Conservation (phyloP, 2,329 filamentous ascomycete genomes). For the Gaeumannomyces sp. region DNA sequence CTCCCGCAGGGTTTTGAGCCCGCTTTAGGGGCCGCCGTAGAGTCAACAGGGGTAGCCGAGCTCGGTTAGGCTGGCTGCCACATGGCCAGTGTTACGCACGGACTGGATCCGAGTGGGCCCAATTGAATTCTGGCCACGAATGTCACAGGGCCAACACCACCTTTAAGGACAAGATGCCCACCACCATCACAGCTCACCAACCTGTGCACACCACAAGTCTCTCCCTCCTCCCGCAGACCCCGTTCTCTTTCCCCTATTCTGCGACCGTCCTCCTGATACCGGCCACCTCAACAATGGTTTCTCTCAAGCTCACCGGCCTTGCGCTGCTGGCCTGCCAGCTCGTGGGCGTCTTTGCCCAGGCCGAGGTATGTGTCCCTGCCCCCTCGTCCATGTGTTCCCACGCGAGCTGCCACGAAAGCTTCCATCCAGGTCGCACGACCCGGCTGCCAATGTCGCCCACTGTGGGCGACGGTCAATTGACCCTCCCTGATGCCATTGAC, state of each 20-base stretch:
- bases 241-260: background rate
- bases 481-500: background rate
- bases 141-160: constrained; percentile 4
- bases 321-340: constrained; percentile 66
- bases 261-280: background rate
- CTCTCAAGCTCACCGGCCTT: constrained; percentile 64
- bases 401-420: background rate
- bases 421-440: background rate
- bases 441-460: background rate
- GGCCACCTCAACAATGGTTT: constrained; percentile 56
- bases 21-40: background rate
- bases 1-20: background rate
- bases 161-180: too few species aligned
- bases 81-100: background rate
- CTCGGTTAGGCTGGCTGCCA: background rate
- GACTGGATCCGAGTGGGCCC: constrained; percentile 23
- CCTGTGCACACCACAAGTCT: background rate
- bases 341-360: constrained; percentile 57
- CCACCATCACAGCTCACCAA: background rate
- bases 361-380: constrained; percentile 43
- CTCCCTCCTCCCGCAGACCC: background rate
- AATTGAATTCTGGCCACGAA: constrained; percentile 15
- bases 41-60: background rate
- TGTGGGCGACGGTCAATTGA: background rate
- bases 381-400: background rate